Percentiles rank a stretch among this genome's conserved stretches.
phyloP scores from a whole-genome alignment of 2,329 filamentous ascomycete genomes.

The Blastomyces percursus region DNA sequence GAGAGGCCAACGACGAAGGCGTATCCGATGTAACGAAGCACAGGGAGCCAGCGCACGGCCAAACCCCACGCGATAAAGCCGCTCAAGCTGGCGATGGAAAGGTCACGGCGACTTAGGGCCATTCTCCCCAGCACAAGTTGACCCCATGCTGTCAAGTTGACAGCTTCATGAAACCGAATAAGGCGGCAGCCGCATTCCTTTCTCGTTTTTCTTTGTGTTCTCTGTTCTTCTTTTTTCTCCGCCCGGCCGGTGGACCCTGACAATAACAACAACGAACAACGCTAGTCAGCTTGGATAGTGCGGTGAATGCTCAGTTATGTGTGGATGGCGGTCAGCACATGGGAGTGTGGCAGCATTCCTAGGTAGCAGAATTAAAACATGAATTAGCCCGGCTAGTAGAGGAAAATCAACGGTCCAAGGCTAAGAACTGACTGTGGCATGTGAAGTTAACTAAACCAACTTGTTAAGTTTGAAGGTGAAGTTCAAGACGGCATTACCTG shows the following conservation, averaged over 20 bases:
- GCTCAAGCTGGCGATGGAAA: constrained; percentile 32
- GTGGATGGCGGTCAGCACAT: not conserved
- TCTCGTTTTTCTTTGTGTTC: not conserved
- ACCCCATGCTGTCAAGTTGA: constrained; percentile 15
- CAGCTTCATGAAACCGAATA: constrained; percentile 6
- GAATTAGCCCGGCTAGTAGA: not conserved
- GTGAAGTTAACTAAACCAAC: not conserved
- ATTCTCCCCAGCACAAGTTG: constrained; percentile 37
- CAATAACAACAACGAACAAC: not conserved
- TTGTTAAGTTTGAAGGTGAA: not conserved
- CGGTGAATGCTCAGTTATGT: not conserved
- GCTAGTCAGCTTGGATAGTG: not conserved
- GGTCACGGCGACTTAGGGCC: constrained; percentile 36
- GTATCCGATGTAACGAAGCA: constrained; percentile 73
- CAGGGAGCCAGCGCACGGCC: constrained; percentile 68
- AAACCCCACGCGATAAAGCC: constrained; percentile 75
- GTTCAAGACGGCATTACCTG: not conserved
- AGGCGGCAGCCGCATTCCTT: not conserved
- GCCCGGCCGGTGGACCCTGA: not conserved
- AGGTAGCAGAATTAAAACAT: not conserved
- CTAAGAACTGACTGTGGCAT: not conserved
- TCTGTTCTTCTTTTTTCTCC: not conserved
- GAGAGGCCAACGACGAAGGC: constrained; percentile 64
- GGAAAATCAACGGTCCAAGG: no score
- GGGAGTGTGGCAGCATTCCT: not conserved